phyloP scores from a whole-genome alignment of 2,329 filamentous ascomycete species.

The Fusarium domesticum region DNA sequence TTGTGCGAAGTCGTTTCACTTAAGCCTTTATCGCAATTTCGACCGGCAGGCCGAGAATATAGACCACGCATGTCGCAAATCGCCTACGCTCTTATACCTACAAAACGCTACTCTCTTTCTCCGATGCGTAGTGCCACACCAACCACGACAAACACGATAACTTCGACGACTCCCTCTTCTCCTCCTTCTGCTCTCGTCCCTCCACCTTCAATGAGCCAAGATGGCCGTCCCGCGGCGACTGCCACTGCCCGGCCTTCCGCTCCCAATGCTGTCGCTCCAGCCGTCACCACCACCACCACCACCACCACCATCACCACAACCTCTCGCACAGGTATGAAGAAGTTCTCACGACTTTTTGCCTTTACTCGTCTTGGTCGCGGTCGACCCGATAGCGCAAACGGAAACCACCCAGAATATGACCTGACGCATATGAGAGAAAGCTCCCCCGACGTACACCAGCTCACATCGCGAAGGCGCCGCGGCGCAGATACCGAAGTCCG shows the following conservation, averaged over 20 bases:
- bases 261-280: slow-evolving; percentile 17
- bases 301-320: neutral
- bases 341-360: slow-evolving; percentile 37
- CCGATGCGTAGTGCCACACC: neutral
- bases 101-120: neutral
- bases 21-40: neutral
- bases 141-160: neutral
- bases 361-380: slow-evolving; percentile 32
- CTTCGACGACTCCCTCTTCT: neutral
- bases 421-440: slow-evolving; percentile 23
- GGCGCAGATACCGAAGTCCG: slow-evolving; percentile 17
- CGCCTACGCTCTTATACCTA: slow-evolving; percentile 10
- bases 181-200: slow-evolving; percentile 1
- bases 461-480: slow-evolving; percentile 30
- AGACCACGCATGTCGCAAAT: slow-evolving; percentile 17
- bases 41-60: neutral
- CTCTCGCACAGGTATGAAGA: slow-evolving; percentile 31
- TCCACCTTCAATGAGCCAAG: slow-evolving; percentile 25
- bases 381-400: slow-evolving; percentile 20
- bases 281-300: neutral
- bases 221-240: slow-evolving; percentile 25
- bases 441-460: slow-evolving; percentile 35
- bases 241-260: slow-evolving; percentile 19
- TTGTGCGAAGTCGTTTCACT: neutral
- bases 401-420: slow-evolving; percentile 22